A percentile compares a stretch with the other conserved stretches of the same genome.
Conservation (phyloP, 805 yeast species). For the Cyberlindnera saturnus region DNA sequence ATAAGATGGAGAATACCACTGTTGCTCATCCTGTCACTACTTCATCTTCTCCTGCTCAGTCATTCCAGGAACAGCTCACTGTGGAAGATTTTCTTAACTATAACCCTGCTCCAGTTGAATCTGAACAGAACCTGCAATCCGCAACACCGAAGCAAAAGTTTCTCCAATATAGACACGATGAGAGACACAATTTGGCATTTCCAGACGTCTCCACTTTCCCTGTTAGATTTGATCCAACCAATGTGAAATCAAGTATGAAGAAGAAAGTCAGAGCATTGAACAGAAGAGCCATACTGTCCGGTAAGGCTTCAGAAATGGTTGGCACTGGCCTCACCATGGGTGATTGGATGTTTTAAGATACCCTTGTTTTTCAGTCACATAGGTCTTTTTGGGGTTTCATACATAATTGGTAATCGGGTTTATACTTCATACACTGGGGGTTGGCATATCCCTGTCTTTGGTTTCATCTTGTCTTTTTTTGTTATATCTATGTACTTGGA, state of each 20-base stretch:
- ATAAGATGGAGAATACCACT: slow-evolving; percentile 4
- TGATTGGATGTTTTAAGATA: slow-evolving; percentile 14
- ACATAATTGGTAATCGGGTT: not conserved
- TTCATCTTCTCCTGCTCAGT: slow-evolving; percentile 1
- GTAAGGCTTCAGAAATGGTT: slow-evolving; percentile 26
- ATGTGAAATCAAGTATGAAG: slow-evolving; percentile 1
- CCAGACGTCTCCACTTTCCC: slow-evolving; percentile 26
- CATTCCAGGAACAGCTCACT: not conserved
- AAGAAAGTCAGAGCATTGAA: slow-evolving; percentile 20
- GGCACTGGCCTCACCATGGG: slow-evolving; percentile 23
- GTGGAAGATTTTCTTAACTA: slow-evolving; percentile 17
- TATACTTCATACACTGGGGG: not conserved
- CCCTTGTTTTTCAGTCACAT: not conserved
- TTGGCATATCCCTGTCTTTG: not conserved
- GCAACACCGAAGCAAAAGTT: slow-evolving; percentile 11
- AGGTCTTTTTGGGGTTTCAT: not conserved
- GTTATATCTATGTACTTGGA: not conserved
- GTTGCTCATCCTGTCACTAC: slow-evolving; percentile 2
- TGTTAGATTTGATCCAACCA: slow-evolving; percentile 21
- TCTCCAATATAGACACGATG: slow-evolving; percentile 24
- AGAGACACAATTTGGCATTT: slow-evolving; percentile 25
- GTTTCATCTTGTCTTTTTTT: not conserved
- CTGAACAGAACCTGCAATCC: not conserved
- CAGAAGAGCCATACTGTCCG: slow-evolving; percentile 24
- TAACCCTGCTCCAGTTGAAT: slow-evolving; percentile 5